Evolutionary conservation across 805 yeast genomes (phyloP).

Genomic region (Vanderwaltozyma tropicalis): DNA sequence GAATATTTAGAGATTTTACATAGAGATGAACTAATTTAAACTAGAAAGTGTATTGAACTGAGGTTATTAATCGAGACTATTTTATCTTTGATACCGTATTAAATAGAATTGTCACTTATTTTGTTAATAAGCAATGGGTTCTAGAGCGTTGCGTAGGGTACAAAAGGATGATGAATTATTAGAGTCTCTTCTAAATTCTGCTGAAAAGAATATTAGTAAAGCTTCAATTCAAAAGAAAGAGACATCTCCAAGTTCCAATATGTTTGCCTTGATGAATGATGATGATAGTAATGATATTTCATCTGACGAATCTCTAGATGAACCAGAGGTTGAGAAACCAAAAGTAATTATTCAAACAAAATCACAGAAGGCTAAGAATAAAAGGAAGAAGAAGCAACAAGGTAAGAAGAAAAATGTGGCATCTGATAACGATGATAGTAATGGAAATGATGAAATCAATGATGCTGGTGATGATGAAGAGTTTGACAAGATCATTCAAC

Average conservation of each 20-base stretch:
- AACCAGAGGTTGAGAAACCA: slow-evolving; percentile 1
- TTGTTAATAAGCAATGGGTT: slow-evolving; percentile 20
- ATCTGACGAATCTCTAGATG: slow-evolving; percentile 5
- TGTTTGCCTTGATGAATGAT: slow-evolving; percentile 24
- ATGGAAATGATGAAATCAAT: slow-evolving; percentile 5
- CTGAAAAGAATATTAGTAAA: neutral
- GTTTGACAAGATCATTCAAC: slow-evolving; percentile 43
- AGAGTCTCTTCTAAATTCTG: slow-evolving; percentile 12
- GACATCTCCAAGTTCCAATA: slow-evolving; percentile 4
- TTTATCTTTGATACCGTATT: neutral
- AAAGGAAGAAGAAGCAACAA: slow-evolving; percentile 12
- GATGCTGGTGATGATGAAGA: slow-evolving; percentile 42
- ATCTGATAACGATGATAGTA: neutral
- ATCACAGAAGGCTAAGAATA: slow-evolving; percentile 18
- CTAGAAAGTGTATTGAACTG: too few species aligned
- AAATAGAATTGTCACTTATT: neutral
- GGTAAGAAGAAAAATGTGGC: slow-evolving; percentile 8
- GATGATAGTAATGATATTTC: slow-evolving; percentile 10
- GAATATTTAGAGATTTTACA: too few species aligned
- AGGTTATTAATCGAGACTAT: too few species aligned
- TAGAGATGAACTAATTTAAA: too few species aligned
- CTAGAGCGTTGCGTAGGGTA: slow-evolving; percentile 28
- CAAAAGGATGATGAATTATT: slow-evolving; percentile 25
- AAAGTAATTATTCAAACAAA: slow-evolving; percentile 12
- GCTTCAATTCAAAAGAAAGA: neutral